Evolutionary conservation across 2,329 filamentous ascomycete species (phyloP), one percentile per base, ranked within the genome.

Genomic region (Hypoxylon sp.): DNA sequence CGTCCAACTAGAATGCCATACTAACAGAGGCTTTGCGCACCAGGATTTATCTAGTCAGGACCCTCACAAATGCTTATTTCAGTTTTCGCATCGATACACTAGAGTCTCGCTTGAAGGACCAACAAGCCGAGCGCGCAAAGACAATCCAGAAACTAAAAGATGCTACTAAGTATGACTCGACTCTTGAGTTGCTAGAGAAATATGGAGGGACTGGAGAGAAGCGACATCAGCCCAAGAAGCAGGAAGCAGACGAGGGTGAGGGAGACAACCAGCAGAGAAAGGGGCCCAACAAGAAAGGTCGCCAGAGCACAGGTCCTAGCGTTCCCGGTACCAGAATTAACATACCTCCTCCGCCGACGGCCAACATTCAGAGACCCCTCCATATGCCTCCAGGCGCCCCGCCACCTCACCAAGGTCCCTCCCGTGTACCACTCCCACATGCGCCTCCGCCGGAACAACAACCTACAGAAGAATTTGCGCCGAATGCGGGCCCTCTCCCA

Each of bases 71-170:
- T 13, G 82, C 86, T 9, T 92, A 92, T 80, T 99, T 93, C 82
- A 91, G 91, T 73, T 97, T 92, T 78, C 92, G 93, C 67, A 91
- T 96, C 74, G 87, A 91, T 21, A 88, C 85, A 14, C 85, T 92
- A 10, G 88, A 91, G 72, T 80, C 84, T 41, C 87, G 91, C 43
- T 85, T 98, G 30, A 91, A 95, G 73, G 87, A 87, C 19, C 86
- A 94, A 36, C 89, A 94, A 75, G 88, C 89, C 59, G 92, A 98
- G 79, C 90, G 95, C 59, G 89, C 92, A 65, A 89, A 89, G 74
- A 97, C 94, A 1, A 98, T 99, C 71, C 91, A 97, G 78, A 94
- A 94, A 80, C 88, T 99, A 69, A 99, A 99, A 81, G 90, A 91
- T 64, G 94, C 94, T 25, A 99, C 96, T 34, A 97, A 93, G 79